A percentile compares a stretch with the other conserved stretches of the same genome.
These are phyloP conservation scores for Zygotorulaspora mrakii DNA, from an alignment of 1,139 yeast genomes.

Conservation along the genomic window DNA sequence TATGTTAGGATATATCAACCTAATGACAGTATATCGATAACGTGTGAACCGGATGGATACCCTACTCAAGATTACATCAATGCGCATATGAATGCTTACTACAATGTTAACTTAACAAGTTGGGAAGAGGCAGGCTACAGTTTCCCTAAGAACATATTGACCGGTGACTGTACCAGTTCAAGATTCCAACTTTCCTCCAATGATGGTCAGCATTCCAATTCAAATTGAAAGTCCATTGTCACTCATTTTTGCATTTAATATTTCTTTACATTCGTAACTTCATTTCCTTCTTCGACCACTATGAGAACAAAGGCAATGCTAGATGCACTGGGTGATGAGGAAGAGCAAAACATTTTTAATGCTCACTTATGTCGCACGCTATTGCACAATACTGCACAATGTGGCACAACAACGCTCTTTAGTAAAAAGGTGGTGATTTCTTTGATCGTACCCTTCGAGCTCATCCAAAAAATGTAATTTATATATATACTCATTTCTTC, in stretches of 20 bases:
- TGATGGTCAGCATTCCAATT: slow-evolving; percentile 5
- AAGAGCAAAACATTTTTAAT: too few relatives aligned
- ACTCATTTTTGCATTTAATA: neutral
- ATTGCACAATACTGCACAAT: too few relatives aligned
- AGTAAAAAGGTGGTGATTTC: too few relatives aligned
- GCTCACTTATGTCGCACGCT: too few relatives aligned
- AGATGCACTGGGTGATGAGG: too few relatives aligned
- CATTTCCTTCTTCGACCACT: too few relatives aligned
- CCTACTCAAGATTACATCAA: slow-evolving; percentile 76
- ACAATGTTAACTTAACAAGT: slow-evolving; percentile 56
- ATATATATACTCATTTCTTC: too few relatives aligned
- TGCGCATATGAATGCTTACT: slow-evolving; percentile 58
- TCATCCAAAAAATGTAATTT: too few relatives aligned
- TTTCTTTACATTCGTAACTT: neutral
- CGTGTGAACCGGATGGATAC: slow-evolving; percentile 71
- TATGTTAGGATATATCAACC: slow-evolving; percentile 82
- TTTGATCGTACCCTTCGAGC: too few relatives aligned
- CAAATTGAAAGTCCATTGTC: neutral
- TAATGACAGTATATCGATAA: slow-evolving; percentile 44
- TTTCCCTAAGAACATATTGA: slow-evolving; percentile 54
- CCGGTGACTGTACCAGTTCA: slow-evolving; percentile 43
- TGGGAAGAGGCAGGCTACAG: slow-evolving; percentile 67
- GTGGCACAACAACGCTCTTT: too few relatives aligned
- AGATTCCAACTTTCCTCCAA: slow-evolving; percentile 17
- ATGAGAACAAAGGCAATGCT: too few relatives aligned